Evolutionary conservation across 306 rosid genomes (phyloP), one percentile per base, ranked within the genome.

Genomic region (Ziziphus jujuba): DNA sequence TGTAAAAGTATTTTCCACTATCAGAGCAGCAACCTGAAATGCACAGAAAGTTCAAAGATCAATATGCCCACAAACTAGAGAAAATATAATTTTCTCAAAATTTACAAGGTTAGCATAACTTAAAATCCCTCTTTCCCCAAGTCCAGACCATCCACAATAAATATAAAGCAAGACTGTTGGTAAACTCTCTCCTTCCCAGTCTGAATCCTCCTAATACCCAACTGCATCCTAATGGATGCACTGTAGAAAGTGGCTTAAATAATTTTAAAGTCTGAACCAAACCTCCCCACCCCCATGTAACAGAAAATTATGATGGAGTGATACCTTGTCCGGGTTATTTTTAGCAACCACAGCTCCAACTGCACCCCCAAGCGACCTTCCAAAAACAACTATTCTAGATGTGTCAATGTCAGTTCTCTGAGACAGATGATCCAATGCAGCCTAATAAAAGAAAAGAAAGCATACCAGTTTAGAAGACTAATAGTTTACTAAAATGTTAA

Each of bases 321-420:
- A 44, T 90, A 95, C 99, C 96, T 95, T 95, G 69, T 95, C 97
- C 22, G 97, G 95, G 73, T 95, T 95, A 76, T 82, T 87, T 66
- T 79, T 88, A 21, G 97, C 59, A 69, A 95, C 95, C 56, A 84
- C 88, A 61, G 99, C 63, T 73, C 99, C 99, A 82, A 95, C 99
- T 50, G 99, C 99, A 75, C 97, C 99, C 34, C 99, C 99, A 60
- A 95, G 99, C 58, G 99, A 91, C 82, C 99, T 83, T 79, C 99
- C 99, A 65, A 91, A 95, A 56, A 95, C 92, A 84, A 95, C 66
- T 73, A 95, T 91, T 81, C 91, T 84, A 63, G 97, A 84, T 19
- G 95, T 77, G 76, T 95, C 99, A 60, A 95, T 88, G 80, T 95
- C 99, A 77, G 87, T 71, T 79, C 97, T 84, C 80, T 88, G 95